These are phyloP conservation scores for Salix dunnii DNA, from an alignment of 345 rosid genomes.

Conservation along the genomic window DNA sequence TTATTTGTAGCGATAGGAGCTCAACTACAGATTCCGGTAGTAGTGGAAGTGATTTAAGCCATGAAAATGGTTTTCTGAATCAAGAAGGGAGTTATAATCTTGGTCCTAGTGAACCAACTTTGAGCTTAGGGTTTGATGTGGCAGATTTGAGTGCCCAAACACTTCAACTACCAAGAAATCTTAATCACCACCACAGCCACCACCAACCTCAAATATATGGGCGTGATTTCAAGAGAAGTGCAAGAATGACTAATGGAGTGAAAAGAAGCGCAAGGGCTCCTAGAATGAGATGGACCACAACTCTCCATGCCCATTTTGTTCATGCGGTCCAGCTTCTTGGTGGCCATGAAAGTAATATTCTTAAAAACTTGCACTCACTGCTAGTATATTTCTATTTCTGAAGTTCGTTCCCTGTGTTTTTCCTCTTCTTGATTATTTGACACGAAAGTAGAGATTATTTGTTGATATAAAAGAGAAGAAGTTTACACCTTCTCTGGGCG, in stretches of 20 bases:
- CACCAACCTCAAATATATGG: conserved; percentile 66
- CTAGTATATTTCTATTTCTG: not conserved
- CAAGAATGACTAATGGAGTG: conserved; percentile 39
- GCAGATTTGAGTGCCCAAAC: conserved; percentile 29
- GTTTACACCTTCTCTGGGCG: not conserved
- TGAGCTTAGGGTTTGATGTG: conserved; percentile 65
- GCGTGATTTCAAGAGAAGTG: conserved; percentile 73
- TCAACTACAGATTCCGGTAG: conserved; percentile 71
- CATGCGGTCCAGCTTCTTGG: conserved; percentile 98
- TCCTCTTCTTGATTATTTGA: not conserved
- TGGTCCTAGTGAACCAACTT: conserved; percentile 38
- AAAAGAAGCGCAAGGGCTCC: conserved; percentile 84
- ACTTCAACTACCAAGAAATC: conserved; percentile 24
- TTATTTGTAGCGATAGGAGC: conserved; percentile 44
- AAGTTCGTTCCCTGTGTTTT: not conserved
- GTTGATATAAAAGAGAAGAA: not conserved
- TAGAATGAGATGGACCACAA: conserved; percentile 97
- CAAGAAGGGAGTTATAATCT: conserved; percentile 23
- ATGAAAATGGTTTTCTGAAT: conserved; percentile 47
- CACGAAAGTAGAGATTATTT: not conserved
- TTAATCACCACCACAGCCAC: conserved; percentile 35
- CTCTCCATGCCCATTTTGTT: conserved; percentile 90
- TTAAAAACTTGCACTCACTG: not conserved
- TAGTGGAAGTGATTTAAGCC: conserved; percentile 72
- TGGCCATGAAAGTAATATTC: conserved; percentile 80